Base-by-base conservation (phyloP, 1,284 basidiomycete genomes). In the Xerocomus nothofagi region DNA sequence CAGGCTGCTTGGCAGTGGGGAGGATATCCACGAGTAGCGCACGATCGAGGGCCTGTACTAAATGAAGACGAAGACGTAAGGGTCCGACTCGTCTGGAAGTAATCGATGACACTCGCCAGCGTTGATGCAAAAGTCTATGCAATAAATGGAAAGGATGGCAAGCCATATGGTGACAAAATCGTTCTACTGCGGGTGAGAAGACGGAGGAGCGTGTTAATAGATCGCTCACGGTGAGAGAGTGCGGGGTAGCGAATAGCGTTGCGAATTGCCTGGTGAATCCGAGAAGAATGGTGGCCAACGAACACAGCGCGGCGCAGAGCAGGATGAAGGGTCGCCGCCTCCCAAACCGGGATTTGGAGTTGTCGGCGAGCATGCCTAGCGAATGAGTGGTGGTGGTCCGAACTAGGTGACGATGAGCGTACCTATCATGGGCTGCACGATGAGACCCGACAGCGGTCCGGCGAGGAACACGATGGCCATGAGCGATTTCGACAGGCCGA, bases 391-490 rank as follows among this genome's bases (percentile, higher is more conserved):
- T 8, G 18, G 44, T 17, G 30, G 41, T 48, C 42, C 51, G 32
- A 17, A 32, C 10, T 12, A 26, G 11, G 4, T 12, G 23, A 29
- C 11, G 21, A 4, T 4, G 44, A 14, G 32, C 65, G 21, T 51
- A 71, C 80, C 93, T 57, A 98, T 89, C 41, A 97, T 67, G 1
- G 96, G 96, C 66, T 98, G 96, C 57, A 96, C 88, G 38, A 98
- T 75, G 14, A 98, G 78, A 2, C 96, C 96, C 0, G 89, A 91
- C 3, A 98, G 70, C 0, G 96, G 96, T 0, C 94, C 96, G 0
- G 96, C 96, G 29, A 98, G 78, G 72, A 98, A 97, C 15, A 98
- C 95, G 24, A 92, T 77, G 5, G 93, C 88, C 76, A 96, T 93
- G 52, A 79, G 78, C 11, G 91, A 86, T 71, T 95, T 96, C 15